These are phyloP conservation scores for Ophiobolus disseminans DNA, from an alignment of 2,329 filamentous ascomycete species.

Conservation along the genomic window DNA sequence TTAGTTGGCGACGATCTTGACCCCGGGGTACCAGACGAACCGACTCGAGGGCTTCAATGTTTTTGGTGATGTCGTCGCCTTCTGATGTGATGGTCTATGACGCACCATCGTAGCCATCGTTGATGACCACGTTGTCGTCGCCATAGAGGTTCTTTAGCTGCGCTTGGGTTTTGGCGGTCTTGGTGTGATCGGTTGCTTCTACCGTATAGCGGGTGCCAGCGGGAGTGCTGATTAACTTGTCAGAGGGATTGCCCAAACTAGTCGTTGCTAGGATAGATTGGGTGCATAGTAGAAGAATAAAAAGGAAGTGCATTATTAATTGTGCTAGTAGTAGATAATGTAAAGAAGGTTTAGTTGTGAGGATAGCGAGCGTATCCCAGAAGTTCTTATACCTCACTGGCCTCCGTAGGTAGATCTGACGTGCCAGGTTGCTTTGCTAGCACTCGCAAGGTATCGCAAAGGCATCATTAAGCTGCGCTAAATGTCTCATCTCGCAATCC, in stretches of 20 bases:
- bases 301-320: constrained; percentile 5
- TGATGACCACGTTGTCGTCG: constrained; percentile 4
- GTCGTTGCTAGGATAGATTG: constrained; percentile 4
- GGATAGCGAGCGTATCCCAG: constrained; percentile 2
- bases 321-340: constrained; percentile 3
- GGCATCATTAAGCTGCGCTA: constrained; percentile 4
- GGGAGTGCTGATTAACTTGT: constrained; percentile 5
- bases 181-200: constrained; percentile 5
- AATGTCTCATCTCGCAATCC: constrained; percentile 3
- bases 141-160: constrained; percentile 5
- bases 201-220: constrained; percentile 5
- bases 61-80: constrained; percentile 5
- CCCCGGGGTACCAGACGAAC: constrained; percentile 3
- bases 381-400: constrained; percentile 5
- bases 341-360: constrained; percentile 4
- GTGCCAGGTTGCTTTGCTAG: constrained; percentile 2
- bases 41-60: constrained; percentile 4
- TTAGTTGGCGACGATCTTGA: constrained; percentile 4
- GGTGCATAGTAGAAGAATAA: constrained; percentile 5
- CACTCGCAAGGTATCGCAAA: constrained; percentile 4
- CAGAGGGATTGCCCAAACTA: constrained; percentile 3
- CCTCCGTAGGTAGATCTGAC: constrained; percentile 2
- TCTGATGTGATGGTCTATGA: constrained; percentile 4
- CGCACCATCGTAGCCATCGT: constrained; percentile 2
- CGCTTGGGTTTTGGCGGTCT: constrained; percentile 4